A percentile compares a stretch with the other conserved stretches of the same genome.
Evolutionary conservation across 225 moss, liverwort and hornwort genomes (phyloP).

Genomic region (Polytrichum commune): DNA sequence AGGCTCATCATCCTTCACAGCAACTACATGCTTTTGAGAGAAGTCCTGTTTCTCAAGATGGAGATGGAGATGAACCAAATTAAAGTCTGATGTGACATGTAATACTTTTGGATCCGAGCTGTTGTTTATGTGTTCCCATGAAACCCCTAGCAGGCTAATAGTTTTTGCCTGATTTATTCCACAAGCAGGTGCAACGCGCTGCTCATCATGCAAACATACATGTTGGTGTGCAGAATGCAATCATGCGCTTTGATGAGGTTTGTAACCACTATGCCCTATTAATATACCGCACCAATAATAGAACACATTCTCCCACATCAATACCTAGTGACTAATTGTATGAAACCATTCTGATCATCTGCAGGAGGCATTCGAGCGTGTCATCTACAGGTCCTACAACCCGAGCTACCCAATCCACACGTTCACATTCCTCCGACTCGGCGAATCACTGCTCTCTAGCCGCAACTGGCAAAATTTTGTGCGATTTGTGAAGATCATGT

Average conservation of each 20-base stretch:
- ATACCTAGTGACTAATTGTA: not conserved
- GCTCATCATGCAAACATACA: conserved; percentile 25
- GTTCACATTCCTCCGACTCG: conserved; percentile 46
- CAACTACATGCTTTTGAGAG: not conserved
- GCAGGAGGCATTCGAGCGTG: conserved; percentile 21
- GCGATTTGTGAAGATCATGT: conserved; percentile 50
- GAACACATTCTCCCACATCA: not conserved
- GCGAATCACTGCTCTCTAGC: conserved; percentile 26
- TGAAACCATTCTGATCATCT: too few relatives aligned
- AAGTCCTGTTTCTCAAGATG: not conserved
- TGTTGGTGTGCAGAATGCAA: conserved; percentile 49
- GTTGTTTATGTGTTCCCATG: not conserved
- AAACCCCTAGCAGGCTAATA: not conserved
- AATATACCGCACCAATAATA: conserved; percentile 19
- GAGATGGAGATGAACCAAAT: not conserved
- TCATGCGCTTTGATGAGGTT: conserved; percentile 45
- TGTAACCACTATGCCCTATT: conserved; percentile 20
- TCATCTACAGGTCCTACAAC: conserved; percentile 2
- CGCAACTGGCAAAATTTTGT: conserved; percentile 51
- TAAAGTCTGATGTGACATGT: not conserved
- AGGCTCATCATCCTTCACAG: conserved; percentile 12
- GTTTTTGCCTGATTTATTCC: not conserved
- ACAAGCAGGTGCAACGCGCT: conserved; percentile 7
- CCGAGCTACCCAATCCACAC: conserved; percentile 32
- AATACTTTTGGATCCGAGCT: not conserved